Conservation (phyloP, 805 yeast genomes). For the Candida corydali region DNA sequence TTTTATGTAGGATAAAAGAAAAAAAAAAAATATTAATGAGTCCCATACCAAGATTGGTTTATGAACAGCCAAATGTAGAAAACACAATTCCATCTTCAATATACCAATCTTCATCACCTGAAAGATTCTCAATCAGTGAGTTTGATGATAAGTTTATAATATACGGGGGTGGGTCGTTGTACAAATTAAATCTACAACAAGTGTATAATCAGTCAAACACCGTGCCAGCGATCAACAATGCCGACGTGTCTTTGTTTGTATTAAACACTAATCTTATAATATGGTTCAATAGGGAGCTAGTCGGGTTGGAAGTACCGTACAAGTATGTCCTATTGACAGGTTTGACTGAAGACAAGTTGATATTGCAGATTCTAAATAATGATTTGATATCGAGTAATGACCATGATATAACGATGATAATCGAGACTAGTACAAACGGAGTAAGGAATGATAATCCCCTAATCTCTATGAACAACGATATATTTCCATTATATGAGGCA, state of each 20-base stretch:
- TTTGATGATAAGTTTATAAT: slow-evolving; percentile 33
- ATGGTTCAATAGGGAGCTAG: slow-evolving; percentile 19
- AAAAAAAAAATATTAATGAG: slow-evolving; percentile 1
- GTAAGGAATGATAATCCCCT: slow-evolving; percentile 8
- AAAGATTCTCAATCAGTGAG: slow-evolving; percentile 20
- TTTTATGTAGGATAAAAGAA: too few relatives aligned
- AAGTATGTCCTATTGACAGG: slow-evolving; percentile 31
- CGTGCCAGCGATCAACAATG: slow-evolving; percentile 6
- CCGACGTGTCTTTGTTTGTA: slow-evolving; percentile 24
- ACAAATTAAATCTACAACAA: neutral
- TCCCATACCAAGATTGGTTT: slow-evolving; percentile 9
- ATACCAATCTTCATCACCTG: slow-evolving; percentile 38
- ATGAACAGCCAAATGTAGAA: slow-evolving; percentile 35
- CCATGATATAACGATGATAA: slow-evolving; percentile 8
- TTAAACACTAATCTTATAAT: slow-evolving; percentile 30
- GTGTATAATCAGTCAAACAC: slow-evolving; percentile 7
- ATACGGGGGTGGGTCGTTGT: slow-evolving; percentile 32
- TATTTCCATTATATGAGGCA: slow-evolving; percentile 24
- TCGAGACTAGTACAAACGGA: neutral
- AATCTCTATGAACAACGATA: neutral
- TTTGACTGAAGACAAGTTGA: slow-evolving; percentile 19
- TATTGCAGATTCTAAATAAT: slow-evolving; percentile 28
- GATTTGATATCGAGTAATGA: slow-evolving; percentile 9
- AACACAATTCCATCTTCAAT: slow-evolving; percentile 32
- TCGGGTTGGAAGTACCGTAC: slow-evolving; percentile 34